These are phyloP conservation scores for Botrytis elliptica DNA, from an alignment of 2,329 filamentous ascomycete genomes.

Conservation along the genomic window DNA sequence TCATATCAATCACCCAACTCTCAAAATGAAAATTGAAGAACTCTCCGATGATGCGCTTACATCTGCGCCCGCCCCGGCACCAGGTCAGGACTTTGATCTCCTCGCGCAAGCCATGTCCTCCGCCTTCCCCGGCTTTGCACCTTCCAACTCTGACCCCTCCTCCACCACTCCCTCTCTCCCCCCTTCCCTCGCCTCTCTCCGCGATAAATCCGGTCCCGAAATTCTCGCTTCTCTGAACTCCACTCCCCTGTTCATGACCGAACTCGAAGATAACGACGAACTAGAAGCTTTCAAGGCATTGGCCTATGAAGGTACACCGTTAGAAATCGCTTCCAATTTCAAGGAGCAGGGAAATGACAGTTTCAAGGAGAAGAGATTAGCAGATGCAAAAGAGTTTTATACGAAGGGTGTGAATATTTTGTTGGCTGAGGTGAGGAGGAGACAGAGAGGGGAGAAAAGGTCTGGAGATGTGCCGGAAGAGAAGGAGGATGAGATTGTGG, in stretches of 20 bases:
- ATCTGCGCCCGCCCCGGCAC: conserved; percentile 16
- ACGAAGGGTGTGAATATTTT: conserved; percentile 78
- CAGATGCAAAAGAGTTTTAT: conserved; percentile 89
- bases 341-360: conserved; percentile 91
- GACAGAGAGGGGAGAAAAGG: conserved; percentile 44
- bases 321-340: conserved; percentile 80
- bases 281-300: conserved; percentile 86
- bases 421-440: conserved; percentile 58
- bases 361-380: conserved; percentile 71
- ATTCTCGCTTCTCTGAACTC: conserved; percentile 65
- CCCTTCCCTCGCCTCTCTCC: conserved; percentile 56
- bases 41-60: conserved; percentile 27
- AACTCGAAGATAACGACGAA: conserved; percentile 79
- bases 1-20: neutral
- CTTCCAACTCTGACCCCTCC: conserved; percentile 31
- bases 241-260: conserved; percentile 92
- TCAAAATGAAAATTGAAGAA: conserved; percentile 37
- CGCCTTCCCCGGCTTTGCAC: conserved; percentile 18
- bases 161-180: conserved; percentile 45
- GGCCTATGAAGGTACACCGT: conserved; percentile 86
- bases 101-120: conserved; percentile 36
- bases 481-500: conserved; percentile 38
- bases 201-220: conserved; percentile 57
- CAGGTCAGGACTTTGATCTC: conserved; percentile 29
- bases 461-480: conserved; percentile 47